Percentiles rank a stretch among this genome's conserved stretches.
These are phyloP conservation scores for Boletus rex-veris DNA, from an alignment of 768 basidiomycete genomes.

Conservation along the genomic window DNA sequence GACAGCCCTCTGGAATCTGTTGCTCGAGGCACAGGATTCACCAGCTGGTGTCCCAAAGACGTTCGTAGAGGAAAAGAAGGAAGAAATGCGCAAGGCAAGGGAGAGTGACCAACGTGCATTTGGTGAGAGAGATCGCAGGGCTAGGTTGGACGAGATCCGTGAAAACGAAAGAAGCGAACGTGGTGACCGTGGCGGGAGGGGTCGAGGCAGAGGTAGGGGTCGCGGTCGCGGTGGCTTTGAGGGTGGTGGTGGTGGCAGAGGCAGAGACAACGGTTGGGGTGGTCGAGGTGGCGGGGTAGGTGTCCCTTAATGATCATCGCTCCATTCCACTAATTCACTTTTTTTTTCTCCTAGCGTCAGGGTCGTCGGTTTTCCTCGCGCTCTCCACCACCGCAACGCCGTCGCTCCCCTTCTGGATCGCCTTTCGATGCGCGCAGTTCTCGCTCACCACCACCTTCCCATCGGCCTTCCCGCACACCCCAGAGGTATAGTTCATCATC, in stretches of 20 bases:
- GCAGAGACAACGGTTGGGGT: constrained; percentile 65
- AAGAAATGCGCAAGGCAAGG: constrained; percentile 74
- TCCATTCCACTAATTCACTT: constrained; percentile 7
- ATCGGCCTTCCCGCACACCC: constrained; percentile 38
- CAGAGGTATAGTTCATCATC: constrained; percentile 33
- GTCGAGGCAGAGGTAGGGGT: constrained; percentile 59
- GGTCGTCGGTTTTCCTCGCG: constrained; percentile 45
- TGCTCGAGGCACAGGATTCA: constrained; percentile 90
- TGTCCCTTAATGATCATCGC: not conserved
- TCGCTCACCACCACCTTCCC: constrained; percentile 34
- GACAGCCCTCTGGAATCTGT: constrained; percentile 80
- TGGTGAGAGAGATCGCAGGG: constrained; percentile 68
- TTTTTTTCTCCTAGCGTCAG: constrained; percentile 33
- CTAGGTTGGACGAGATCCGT: constrained; percentile 64
- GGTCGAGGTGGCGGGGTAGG: constrained; percentile 53
- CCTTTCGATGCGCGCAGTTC: constrained; percentile 38
- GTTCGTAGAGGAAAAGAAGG: constrained; percentile 90
- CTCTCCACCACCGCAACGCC: constrained; percentile 46
- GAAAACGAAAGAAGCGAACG: constrained; percentile 53
- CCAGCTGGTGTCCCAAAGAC: constrained; percentile 86
- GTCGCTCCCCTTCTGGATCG: constrained; percentile 40
- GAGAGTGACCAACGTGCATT: constrained; percentile 62
- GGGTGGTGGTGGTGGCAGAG: constrained; percentile 47
- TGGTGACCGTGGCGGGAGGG: constrained; percentile 43
- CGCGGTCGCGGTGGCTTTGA: constrained; percentile 49